Conservation (phyloP, 371 early-diverging fungal species). For the Syncephalastrum contaminatum region DNA sequence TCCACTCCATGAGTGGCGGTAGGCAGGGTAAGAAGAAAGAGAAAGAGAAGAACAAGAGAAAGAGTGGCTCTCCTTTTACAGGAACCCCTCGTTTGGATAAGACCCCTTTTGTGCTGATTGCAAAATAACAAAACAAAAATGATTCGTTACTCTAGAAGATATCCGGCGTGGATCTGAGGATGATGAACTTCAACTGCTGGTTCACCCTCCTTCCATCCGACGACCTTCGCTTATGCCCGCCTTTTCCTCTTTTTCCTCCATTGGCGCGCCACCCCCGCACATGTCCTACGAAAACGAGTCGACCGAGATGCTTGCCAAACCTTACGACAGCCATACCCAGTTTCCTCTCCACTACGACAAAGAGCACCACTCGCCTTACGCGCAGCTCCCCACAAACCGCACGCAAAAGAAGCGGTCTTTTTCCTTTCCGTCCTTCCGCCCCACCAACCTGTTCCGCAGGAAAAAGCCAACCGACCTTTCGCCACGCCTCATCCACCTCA, state of each 20-base stretch:
- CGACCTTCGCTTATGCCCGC: slow-evolving; percentile 20
- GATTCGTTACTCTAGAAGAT: slow-evolving; percentile 26
- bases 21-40: slow-evolving; percentile 10
- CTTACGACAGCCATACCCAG: slow-evolving; percentile 12
- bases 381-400: slow-evolving; percentile 1
- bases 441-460: background rate
- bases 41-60: background rate
- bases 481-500: slow-evolving; percentile 81
- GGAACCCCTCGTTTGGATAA: background rate
- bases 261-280: slow-evolving; percentile 12
- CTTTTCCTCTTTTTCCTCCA: slow-evolving; percentile 26
- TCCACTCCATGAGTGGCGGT: slow-evolving; percentile 9
- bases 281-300: slow-evolving; percentile 27
- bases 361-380: slow-evolving; percentile 3
- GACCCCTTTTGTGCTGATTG: background rate
- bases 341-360: slow-evolving; percentile 9
- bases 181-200: slow-evolving; percentile 29
- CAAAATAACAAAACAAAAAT: background rate
- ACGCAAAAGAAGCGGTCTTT: background rate
- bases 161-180: slow-evolving; percentile 28
- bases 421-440: background rate
- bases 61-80: slow-evolving; percentile 1
- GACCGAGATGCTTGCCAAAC: slow-evolving; percentile 35
- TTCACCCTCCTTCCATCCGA: slow-evolving; percentile 15
- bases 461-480: slow-evolving; percentile 11